Evolutionary conservation across 2,329 filamentous ascomycete species (phyloP).

Genomic region (Penicillium sp.): DNA sequence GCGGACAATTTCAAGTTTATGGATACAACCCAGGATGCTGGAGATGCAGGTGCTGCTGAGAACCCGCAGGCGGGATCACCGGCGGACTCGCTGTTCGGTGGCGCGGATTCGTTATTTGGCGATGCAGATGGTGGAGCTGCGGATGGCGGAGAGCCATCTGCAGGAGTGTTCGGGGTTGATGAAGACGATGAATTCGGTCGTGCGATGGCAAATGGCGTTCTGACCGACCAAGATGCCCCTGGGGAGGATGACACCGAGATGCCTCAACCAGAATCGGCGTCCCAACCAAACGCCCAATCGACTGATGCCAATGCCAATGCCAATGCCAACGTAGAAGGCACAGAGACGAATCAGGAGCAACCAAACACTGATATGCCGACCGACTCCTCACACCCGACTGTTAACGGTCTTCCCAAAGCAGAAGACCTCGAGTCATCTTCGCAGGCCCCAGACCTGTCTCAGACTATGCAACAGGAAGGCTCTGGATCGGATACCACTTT

Average conservation of each 20-base stretch:
- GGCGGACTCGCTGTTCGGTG: slow-evolving; percentile 78
- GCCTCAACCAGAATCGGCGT: slow-evolving; percentile 20
- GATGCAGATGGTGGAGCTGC: slow-evolving; percentile 63
- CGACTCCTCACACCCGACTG: slow-evolving; percentile 27
- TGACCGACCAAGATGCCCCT: slow-evolving; percentile 49
- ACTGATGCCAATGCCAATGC: slow-evolving; percentile 1
- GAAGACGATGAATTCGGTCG: slow-evolving; percentile 81
- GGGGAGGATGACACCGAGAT: slow-evolving; percentile 31
- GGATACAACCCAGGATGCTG: slow-evolving; percentile 38
- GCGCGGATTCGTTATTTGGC: slow-evolving; percentile 86
- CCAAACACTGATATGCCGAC: slow-evolving; percentile 22
- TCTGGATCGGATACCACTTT: slow-evolving; percentile 70
- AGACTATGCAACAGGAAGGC: slow-evolving; percentile 42
- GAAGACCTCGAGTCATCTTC: slow-evolving; percentile 39
- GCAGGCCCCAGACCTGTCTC: slow-evolving; percentile 23
- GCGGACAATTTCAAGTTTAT: slow-evolving; percentile 54
- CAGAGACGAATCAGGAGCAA: slow-evolving; percentile 14
- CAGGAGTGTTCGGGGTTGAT: slow-evolving; percentile 69
- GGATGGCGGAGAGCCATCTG: slow-evolving; percentile 48
- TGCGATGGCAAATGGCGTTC: slow-evolving; percentile 65
- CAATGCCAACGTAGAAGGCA: slow-evolving; percentile 5
- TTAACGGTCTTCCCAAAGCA: slow-evolving; percentile 44
- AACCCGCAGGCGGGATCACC: slow-evolving; percentile 64
- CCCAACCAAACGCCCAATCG: slow-evolving; percentile 7
- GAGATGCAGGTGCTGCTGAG: slow-evolving; percentile 41